Base-by-base conservation (phyloP, 2,329 filamentous ascomycete species). In the Pezicula neosporulosa region DNA sequence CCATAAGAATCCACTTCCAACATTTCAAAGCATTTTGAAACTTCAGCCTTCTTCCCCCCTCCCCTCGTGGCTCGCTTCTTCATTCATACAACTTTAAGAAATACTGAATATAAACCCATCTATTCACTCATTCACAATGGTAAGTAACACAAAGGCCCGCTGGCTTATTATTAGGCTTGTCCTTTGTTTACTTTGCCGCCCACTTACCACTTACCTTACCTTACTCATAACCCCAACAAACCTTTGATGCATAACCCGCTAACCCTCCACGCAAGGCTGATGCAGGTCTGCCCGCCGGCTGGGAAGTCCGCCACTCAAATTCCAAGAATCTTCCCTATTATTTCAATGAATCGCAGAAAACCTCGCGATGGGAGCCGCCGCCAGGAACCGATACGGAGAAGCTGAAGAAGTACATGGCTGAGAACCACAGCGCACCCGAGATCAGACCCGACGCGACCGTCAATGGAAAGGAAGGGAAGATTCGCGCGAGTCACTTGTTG, bases 281-380 rank as follows among this genome's bases (percentile, higher is more conserved):
- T 51, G 85, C 87, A 61, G 93, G 93, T 69, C 83, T 97, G 57
- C 92, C 92, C 56, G 71, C 83, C 46, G 84, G 85, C 70, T 97
- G 93, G 92, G 94, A 97, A 76, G 90, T 99, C 67, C 90, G 94
- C 70, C 90, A 95, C 76, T 96, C 90, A 71, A 96, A 97, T 77
- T 96, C 90, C 72, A 97, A 97, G 78, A 96, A 96, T 74, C 87
- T 97, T 35, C 94, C 94, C 36, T 99, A 99, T 79, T 99, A 97
- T 78, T 97, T 97, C 86, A 95, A 97, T 73, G 77, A 87, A 43
- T 75, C 74, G 61, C 89, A 90, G 57, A 93, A 92, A 70, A 85
- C 90, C 68, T 97, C 94, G 57, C 84, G 90, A 73, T 99, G 94
- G 94, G 94, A 97, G 68, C 93, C 94, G 3, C 94, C 94, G 8